Evolutionary conservation across 2,329 filamentous ascomycete genomes (phyloP), one percentile per base, ranked within the genome.

Genomic region (Epichloe uncinata): DNA sequence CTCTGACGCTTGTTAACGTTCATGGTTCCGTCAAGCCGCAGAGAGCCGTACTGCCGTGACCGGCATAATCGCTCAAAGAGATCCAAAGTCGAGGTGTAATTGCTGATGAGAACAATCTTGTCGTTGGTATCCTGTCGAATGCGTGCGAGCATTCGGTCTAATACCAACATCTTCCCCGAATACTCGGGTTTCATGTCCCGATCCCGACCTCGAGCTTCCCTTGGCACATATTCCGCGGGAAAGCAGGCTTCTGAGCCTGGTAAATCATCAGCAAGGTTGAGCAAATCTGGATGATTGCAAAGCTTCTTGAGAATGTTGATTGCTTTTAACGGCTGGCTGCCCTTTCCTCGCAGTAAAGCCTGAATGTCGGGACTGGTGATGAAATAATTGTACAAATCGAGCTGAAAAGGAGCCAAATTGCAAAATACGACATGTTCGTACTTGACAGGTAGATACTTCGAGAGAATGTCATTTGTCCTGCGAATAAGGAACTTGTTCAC

Each of bases 401-500:
- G 77, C 66, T 98, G 93, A 69, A 98, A 97, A 0, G 87, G 86
- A 15, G 93, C 85, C 43, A 95, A 76, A 58, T 91, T 91, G 74
- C 93, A 98, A 69, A 98, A 98, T 1, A 98, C 93, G 33, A 98
- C 93, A 64, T 98, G 93, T 67, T 98, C 93, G 67, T 98, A 98
- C 71, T 98, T 98, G 71, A 97, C 83, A 0, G 93, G 93, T 52
- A 98, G 71, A 63, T 98, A 98, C 66, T 98, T 98, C 47, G 91
- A 96, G 22, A 98, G 70, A 54, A 98, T 95, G 62, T 98, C 93
- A 75, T 98, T 98, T 4, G 91, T 96, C 51, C 93, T 83, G 52
- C 93, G 85, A 59, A 98, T 98, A 64, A 98, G 94, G 69, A 98
- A 98, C 61, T 95, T 96, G 71, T 97, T 98, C 62, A 98, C 93